A percentile compares a stretch with the other conserved stretches of the same genome.
phyloP scores from a whole-genome alignment of 179 eudicot genomes.

The Beta corolliflora region DNA sequence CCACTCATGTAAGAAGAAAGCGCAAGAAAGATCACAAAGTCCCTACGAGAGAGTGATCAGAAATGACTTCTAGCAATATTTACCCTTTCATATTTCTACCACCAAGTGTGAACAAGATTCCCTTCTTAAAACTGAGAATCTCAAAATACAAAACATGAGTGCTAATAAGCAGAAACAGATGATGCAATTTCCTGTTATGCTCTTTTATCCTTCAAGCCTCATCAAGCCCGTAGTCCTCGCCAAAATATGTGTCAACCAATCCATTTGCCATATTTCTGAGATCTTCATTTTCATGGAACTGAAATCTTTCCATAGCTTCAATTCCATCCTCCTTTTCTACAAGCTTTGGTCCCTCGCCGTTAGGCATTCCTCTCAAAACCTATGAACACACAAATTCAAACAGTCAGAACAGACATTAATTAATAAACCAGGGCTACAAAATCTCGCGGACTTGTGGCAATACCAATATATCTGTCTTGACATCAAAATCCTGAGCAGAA shows the following conservation, averaged over 20 bases:
- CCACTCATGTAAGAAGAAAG: no score
- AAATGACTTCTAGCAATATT: no score
- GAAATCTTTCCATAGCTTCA: conserved; percentile 96
- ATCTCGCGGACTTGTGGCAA: not conserved
- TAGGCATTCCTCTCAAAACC: conserved; percentile 95
- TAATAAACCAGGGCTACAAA: not conserved
- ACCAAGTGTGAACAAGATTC: no score
- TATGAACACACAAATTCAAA: conserved; percentile 22
- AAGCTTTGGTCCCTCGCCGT: conserved; percentile 84
- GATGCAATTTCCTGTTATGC: not conserved
- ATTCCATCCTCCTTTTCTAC: conserved; percentile 95
- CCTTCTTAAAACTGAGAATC: not conserved
- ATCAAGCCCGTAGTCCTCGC: conserved; percentile 89
- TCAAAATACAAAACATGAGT: not conserved
- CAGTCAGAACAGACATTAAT: not conserved
- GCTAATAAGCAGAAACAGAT: no score
- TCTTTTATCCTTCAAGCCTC: conserved; percentile 26
- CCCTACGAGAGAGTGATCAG: no score
- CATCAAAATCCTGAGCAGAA: not conserved
- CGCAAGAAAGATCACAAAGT: no score
- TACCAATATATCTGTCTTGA: no score
- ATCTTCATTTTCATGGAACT: conserved; percentile 93
- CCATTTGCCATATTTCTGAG: conserved; percentile 89
- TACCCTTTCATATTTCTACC: no score
- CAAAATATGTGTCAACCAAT: conserved; percentile 85